Conservation (phyloP, 2,329 filamentous ascomycete genomes). For the Leptographium lundbergii region DNA sequence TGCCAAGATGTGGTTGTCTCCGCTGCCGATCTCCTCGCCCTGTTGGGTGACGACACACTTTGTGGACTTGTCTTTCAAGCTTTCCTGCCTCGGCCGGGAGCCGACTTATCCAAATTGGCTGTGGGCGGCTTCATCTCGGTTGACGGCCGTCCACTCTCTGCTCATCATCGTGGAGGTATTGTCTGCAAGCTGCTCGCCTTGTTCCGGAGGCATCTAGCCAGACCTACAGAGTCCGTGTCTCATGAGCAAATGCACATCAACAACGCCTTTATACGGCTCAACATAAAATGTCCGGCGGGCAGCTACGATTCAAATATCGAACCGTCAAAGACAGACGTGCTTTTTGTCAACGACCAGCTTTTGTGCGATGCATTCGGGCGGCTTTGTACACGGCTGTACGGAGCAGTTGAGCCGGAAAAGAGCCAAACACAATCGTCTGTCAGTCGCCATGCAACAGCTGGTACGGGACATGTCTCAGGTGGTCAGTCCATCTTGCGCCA, state of each 20-base stretch:
- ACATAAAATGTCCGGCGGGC: slow-evolving; percentile 46
- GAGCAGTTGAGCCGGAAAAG: neutral
- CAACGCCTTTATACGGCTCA: slow-evolving; percentile 50
- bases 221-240: slow-evolving; percentile 6
- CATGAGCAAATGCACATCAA: slow-evolving; percentile 16
- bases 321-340: slow-evolving; percentile 57
- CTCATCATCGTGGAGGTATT: slow-evolving; percentile 39
- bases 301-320: slow-evolving; percentile 64
- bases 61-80: slow-evolving; percentile 36
- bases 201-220: slow-evolving; percentile 37
- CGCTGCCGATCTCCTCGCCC: neutral
- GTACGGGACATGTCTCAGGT: neutral
- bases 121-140: slow-evolving; percentile 53
- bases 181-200: slow-evolving; percentile 44
- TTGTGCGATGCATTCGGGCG: slow-evolving; percentile 33
- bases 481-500: neutral
- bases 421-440: neutral
- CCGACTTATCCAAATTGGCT: slow-evolving; percentile 28
- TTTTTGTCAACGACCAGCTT: slow-evolving; percentile 45
- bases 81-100: slow-evolving; percentile 41
- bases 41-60: neutral
- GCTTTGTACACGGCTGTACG: slow-evolving; percentile 30
- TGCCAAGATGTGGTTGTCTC: slow-evolving; percentile 4
- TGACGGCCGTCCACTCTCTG: slow-evolving; percentile 52
- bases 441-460: neutral